Evolutionary conservation across 2,329 filamentous ascomycete species (phyloP).

Genomic region (Cladobotryum mycophilum): DNA sequence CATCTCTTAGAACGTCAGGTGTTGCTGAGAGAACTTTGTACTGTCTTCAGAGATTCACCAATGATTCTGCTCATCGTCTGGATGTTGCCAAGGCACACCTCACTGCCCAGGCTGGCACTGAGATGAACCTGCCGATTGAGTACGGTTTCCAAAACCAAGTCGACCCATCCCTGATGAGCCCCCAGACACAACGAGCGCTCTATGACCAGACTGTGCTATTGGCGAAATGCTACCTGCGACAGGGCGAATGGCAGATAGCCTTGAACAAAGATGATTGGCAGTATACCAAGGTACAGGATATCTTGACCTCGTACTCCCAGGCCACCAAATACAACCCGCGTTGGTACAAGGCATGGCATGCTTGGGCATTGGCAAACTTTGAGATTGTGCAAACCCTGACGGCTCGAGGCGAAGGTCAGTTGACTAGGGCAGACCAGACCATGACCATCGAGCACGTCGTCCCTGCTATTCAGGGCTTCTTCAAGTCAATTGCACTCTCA

Average conservation of each 20-base stretch:
- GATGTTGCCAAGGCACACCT: conserved; percentile 49
- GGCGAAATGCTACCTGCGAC: conserved; percentile 91
- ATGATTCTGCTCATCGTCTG: conserved; percentile 49
- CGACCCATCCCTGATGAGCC: conserved; percentile 40
- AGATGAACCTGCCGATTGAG: conserved; percentile 39
- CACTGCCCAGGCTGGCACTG: conserved; percentile 39
- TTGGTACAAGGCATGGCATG: conserved; percentile 99
- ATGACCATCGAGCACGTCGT: conserved; percentile 84
- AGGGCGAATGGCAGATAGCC: conserved; percentile 91
- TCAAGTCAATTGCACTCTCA: conserved; percentile 91
- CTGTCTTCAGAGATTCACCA: conserved; percentile 55
- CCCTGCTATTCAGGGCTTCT: conserved; percentile 91
- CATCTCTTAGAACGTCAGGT: conserved; percentile 34
- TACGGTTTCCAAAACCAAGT: conserved; percentile 45
- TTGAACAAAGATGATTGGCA: conserved; percentile 87
- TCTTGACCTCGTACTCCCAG: conserved; percentile 82
- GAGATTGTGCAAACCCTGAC: conserved; percentile 86
- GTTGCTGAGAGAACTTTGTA: conserved; percentile 50
- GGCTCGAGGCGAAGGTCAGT: conserved; percentile 53
- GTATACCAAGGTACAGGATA: conserved; percentile 76
- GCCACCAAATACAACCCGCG: conserved; percentile 90
- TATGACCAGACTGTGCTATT: conserved; percentile 65
- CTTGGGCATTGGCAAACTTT: conserved; percentile 97
- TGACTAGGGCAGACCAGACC: conserved; percentile 46
- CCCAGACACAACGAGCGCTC: conserved; percentile 46